Base-by-base conservation (phyloP, 1,284 basidiomycete genomes). In the Puccinia polysora region DNA sequence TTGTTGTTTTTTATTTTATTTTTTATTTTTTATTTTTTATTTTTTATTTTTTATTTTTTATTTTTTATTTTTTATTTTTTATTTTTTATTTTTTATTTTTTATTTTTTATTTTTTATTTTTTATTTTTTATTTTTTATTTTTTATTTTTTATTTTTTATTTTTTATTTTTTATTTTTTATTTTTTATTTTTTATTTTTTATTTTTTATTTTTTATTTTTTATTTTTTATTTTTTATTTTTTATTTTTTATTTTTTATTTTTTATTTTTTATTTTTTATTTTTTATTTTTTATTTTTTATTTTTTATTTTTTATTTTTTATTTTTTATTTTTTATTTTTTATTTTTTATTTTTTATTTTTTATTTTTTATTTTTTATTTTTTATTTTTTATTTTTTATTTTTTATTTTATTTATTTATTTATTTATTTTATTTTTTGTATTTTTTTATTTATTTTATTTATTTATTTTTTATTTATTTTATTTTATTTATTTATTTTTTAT, bases 381-480 rank as follows among this genome's bases (percentile, higher is more conserved):
- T 43, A 43, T 18, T 52, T 52, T 52, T 52, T 52, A 10, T 12
- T 52, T 52, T 52, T 52, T n/a, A 52, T 52, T 52, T 52, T 12
- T 52, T 10, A 52, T 52, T 52, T 52, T 52, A 7, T n/a, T 10
- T n/a, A 52, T 52, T 52, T 52, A n/a, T 25, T 52, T 18, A 52
- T 25, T n/a, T 52, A 8, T 23, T 52, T 52, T 52, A 52, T n/a
- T 23, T 52, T 52, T 10, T 12, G 8, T n/a, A 23, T 12, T 52
- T 12, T 52, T 52, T 52, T 52, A 23, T 12, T 52, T 52, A 20
- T 10, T 52, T 10, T 52, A 10, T 52, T 52, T 10, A 52, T n/a
- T n/a, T 52, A 18, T 52, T 20, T 12, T 52, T 52, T 18, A 52
- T n/a, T 25, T 7, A n/a, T 25, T 52, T 52, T 52, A 52, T 12